These are phyloP conservation scores for Glebionis coronaria DNA, from an alignment of 129 eudicot genomes.

Conservation along the genomic window DNA sequence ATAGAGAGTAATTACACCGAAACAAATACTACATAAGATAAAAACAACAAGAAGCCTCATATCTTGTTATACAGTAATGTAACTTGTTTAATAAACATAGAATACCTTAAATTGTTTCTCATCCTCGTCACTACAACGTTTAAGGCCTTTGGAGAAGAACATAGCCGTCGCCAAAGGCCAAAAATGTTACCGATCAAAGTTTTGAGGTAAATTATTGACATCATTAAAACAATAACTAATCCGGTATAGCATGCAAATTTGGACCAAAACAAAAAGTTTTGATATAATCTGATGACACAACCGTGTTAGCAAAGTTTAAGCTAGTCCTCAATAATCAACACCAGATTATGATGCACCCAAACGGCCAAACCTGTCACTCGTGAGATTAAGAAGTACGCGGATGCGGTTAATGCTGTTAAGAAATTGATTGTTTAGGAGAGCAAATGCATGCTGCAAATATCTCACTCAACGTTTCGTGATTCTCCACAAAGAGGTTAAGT, in stretches of 20 bases:
- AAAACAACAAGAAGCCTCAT: too few relatives aligned
- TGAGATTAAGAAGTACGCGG: conserved; percentile 69
- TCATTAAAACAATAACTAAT: conserved; percentile 35
- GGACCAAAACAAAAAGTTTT: conserved; percentile 62
- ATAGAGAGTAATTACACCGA: conserved; percentile 81
- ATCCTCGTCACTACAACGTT: too few relatives aligned
- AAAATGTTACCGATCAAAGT: too few relatives aligned
- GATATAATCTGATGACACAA: conserved; percentile 75
- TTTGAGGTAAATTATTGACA: too few relatives aligned
- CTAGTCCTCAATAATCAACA: conserved; percentile 30
- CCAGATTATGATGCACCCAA: conserved; percentile 52
- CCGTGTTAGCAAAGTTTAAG: conserved; percentile 64
- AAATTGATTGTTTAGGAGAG: conserved; percentile 30
- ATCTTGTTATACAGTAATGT: too few relatives aligned
- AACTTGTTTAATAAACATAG: too few relatives aligned
- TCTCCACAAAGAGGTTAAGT: conserved; percentile 55
- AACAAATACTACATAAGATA: too few relatives aligned
- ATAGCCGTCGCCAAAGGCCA: too few relatives aligned
- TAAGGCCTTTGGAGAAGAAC: too few relatives aligned
- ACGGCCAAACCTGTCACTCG: too few relatives aligned
- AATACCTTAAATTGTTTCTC: too few relatives aligned
- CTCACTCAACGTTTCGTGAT: conserved; percentile 53
- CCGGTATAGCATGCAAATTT: conserved; percentile 63
- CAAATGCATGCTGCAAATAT: conserved; percentile 68
- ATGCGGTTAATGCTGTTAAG: conserved; percentile 54